Evolutionary conservation across 441 rosid species (phyloP).

Genomic region (Raphanus hybrid): DNA sequence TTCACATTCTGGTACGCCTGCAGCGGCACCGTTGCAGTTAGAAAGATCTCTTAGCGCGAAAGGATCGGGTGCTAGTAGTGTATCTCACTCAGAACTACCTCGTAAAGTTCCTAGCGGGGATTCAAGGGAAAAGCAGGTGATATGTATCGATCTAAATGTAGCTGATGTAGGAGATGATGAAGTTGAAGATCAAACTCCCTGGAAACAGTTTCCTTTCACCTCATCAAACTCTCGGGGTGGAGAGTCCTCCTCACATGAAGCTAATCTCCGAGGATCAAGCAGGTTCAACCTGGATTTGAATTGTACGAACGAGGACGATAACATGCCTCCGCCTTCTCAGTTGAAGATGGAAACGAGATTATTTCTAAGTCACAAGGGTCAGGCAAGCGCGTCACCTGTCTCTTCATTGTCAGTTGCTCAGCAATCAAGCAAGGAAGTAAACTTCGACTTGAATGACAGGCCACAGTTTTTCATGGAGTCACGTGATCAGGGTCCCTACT

Average conservation of each 20-base stretch:
- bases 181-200: constrained; percentile 49
- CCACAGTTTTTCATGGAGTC: constrained; percentile 62
- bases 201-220: constrained; percentile 58
- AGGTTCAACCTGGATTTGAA: constrained; percentile 86
- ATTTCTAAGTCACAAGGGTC: constrained; percentile 59
- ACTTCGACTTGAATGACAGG: constrained; percentile 90
- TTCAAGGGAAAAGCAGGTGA: constrained; percentile 54
- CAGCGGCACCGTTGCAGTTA: constrained; percentile 63
- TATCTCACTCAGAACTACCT: constrained; percentile 74
- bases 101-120: constrained; percentile 60
- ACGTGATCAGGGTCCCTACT: constrained; percentile 54
- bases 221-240: constrained; percentile 58
- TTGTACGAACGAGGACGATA: constrained; percentile 68
- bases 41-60: constrained; percentile 81
- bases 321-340: constrained; percentile 53
- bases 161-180: constrained; percentile 80
- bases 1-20: constrained; percentile 55
- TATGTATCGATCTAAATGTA: constrained; percentile 84
- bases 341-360: constrained; percentile 58
- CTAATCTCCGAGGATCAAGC: constrained; percentile 66
- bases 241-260: constrained; percentile 71
- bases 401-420: constrained; percentile 80
- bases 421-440: constrained; percentile 60
- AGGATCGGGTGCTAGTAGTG: constrained; percentile 81
- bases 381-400: constrained; percentile 72